Base-by-base conservation (phyloP, 352 stramenopile species). In the Pilasporangium apinafurcum region DNA sequence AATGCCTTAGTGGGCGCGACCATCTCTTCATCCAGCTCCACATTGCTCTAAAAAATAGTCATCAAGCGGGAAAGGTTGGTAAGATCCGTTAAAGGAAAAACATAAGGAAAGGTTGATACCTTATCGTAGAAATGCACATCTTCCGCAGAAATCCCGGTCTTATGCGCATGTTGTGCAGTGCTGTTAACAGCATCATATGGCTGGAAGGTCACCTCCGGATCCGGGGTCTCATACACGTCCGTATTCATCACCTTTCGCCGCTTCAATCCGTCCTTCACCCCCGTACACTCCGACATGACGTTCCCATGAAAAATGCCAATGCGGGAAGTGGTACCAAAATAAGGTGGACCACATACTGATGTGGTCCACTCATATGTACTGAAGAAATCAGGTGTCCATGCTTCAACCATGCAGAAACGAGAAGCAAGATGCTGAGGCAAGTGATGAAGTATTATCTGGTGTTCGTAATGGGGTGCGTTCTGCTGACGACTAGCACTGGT, bases 201-300 rank as follows among this genome's bases (percentile, higher is more conserved):
- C 50, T 77, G 66, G 60, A 86, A 86, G 12, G 53, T 59, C 43
- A 69, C 62, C 39, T 86, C 71, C 9, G 70, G 59, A 39, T 86
- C 71, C 24, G 73, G 77, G 37, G 77, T 86, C 71, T 89, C 77
- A 47, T 82, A 89, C 26, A 89, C 74, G 39, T 89, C 77, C 26
- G 57, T 62, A 53, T 51, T 88, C 75, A 84, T 88, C n/a, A n/a
- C n/a, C n/a, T n/a, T n/a, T n/a, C n/a, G n/a, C n/a, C n/a, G n/a
- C n/a, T n/a, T n/a, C n/a, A n/a, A n/a, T n/a, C n/a, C n/a, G n/a
- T n/a, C n/a, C n/a, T n/a, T n/a, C n/a, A n/a, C n/a, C n/a, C n/a
- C n/a, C n/a, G n/a, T n/a, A n/a, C n/a, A n/a, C n/a, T n/a, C n/a
- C n/a, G n/a, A n/a, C n/a, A n/a, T n/a, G n/a, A n/a, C n/a, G n/a